These are phyloP conservation scores for Hysterangium stoloniferum DNA, from an alignment of 768 basidiomycete species.

Conservation along the genomic window DNA sequence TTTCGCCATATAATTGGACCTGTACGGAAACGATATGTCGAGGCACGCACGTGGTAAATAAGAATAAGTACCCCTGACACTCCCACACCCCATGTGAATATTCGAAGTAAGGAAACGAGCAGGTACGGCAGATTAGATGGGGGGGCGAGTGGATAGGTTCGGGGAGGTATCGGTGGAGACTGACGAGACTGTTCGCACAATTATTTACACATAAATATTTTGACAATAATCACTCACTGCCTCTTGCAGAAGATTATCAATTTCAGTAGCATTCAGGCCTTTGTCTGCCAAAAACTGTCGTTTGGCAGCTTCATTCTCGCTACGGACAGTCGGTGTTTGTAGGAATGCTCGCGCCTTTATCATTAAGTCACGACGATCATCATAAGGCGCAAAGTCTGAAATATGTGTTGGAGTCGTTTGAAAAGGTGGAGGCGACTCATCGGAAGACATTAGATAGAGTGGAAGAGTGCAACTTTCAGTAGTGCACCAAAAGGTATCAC, in stretches of 20 bases:
- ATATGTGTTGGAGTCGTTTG: too few species aligned
- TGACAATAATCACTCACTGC: slow-evolving; percentile 33
- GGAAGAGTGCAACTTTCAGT: too few species aligned
- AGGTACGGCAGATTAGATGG: slow-evolving; percentile 65
- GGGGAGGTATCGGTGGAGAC: slow-evolving; percentile 53
- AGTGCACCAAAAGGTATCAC: too few species aligned
- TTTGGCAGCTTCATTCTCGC: slow-evolving; percentile 50
- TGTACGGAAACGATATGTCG: neutral
- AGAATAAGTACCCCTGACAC: slow-evolving; percentile 51
- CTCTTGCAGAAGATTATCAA: slow-evolving; percentile 50
- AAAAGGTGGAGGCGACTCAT: too few species aligned
- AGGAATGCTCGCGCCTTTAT: slow-evolving; percentile 57
- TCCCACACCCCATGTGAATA: slow-evolving; percentile 61
- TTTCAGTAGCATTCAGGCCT: slow-evolving; percentile 54
- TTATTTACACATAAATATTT: neutral
- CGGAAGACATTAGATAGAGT: too few species aligned
- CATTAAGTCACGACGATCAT: slow-evolving; percentile 10
- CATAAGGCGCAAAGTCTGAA: too few species aligned
- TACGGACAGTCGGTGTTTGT: slow-evolving; percentile 52
- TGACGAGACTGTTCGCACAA: slow-evolving; percentile 17
- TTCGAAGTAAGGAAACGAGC: slow-evolving; percentile 49
- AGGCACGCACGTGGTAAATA: slow-evolving; percentile 53
- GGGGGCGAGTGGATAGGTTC: slow-evolving; percentile 62
- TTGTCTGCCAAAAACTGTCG: slow-evolving; percentile 63
- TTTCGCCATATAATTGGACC: neutral